Base-by-base conservation (phyloP, 805 yeast species). In the Sugiyamaella chiloensis region DNA sequence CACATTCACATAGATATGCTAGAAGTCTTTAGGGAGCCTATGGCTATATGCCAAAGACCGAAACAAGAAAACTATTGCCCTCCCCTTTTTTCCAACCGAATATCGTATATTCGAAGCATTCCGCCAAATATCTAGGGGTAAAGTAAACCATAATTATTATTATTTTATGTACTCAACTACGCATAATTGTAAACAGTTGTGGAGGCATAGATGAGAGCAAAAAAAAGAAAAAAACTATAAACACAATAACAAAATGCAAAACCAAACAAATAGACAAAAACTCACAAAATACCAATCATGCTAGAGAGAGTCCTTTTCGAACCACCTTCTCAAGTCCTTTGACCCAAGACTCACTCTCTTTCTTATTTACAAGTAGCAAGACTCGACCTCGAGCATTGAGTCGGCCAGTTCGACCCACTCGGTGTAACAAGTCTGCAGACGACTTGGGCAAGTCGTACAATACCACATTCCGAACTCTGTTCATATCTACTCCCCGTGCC, bases 381-480 rank as follows among this genome's bases (percentile, higher is more conserved):
- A 87, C 96, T 52, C 96, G 75, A 11, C 99, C 99, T 30, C 84
- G 74, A 60, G 84, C 88, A 39, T 85, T 86, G 85, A 90, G 83
- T 63, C 99, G 71, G 2, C 96, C 97, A 0, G 97, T 91, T 67
- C 99, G 78, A 1, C 99, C 99, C 1, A 87, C 84, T 52, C 99
- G 73, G 63, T 91, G 98, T 17, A 91, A 80, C 51, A 91, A 71
- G 65, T 91, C 98, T 16, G 87, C 82, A 0, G 96, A 79, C 12
- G 85, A 82, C 45, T 77, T 76, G 4, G 99, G 99, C 39, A 89
- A 79, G 61, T 91, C 97, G 69, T 83, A 84, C 43, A 93, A 68
- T 23, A 91, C 73, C 9, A 91, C 87, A 57, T 89, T 89, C 55
- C 89, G 76, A 24, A 93, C 80, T 14, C 85, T 85, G 47, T 77